phyloP scores from a whole-genome alignment of 106 monocot species.

The Vanilla planifolia region DNA sequence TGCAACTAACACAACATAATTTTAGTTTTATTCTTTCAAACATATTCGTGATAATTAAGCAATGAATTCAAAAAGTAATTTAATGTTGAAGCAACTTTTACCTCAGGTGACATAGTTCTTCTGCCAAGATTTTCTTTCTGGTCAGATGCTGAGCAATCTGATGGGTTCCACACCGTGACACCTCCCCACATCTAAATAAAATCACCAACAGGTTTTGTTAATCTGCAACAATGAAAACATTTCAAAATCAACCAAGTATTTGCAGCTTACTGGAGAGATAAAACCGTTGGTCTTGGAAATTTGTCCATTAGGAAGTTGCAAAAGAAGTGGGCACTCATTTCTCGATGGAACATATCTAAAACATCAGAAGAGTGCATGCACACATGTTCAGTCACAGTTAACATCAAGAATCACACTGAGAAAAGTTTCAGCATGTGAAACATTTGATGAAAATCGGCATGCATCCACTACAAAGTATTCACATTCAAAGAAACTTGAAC shows the following conservation, averaged over 20 bases:
- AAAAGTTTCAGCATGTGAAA: too few species aligned
- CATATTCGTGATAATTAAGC: too few species aligned
- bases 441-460: too few species aligned
- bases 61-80: too few species aligned
- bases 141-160: constrained; percentile 36
- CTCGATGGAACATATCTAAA: constrained; percentile 82
- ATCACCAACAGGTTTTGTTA: constrained; percentile 5
- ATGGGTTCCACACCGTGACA: constrained; percentile 87
- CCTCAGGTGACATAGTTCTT: constrained; percentile 48
- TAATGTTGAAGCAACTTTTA: constrained; percentile 7
- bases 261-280: constrained; percentile 84
- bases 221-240: background rate
- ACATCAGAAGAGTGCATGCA: constrained; percentile 1
- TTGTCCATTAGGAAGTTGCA: constrained; percentile 63
- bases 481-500: too few species aligned
- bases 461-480: too few species aligned
- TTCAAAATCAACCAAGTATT: background rate
- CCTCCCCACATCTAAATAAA: constrained; percentile 93
- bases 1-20: too few species aligned
- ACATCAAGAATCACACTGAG: background rate
- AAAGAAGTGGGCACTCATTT: constrained; percentile 75
- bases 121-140: constrained; percentile 12
- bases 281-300: constrained; percentile 78
- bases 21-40: too few species aligned
- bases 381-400: background rate